Base-by-base conservation (phyloP, 2,329 filamentous ascomycete genomes). In the Coniochaeta ligniaria region DNA sequence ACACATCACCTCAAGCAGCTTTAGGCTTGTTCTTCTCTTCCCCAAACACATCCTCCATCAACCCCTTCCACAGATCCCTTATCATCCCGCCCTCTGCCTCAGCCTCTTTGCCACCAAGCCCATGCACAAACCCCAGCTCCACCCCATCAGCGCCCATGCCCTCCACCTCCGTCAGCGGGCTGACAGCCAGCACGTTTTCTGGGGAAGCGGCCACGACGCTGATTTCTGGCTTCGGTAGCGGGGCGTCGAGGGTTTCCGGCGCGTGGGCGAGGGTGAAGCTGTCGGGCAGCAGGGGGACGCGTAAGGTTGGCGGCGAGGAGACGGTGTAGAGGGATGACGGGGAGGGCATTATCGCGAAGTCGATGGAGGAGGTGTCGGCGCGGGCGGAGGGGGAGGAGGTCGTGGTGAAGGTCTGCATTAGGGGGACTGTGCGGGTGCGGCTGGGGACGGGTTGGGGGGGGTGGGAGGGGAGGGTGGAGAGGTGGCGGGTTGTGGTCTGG, bases 361-460 rank as follows among this genome's bases (percentile, higher is more conserved):
- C 82, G 61, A 85, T 77, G 61, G 78, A 74, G 54, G 68, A 69
- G 69, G 63, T n/a, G 72, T 65, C 31, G 74, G 68, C 12, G 72
- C 66, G 17, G 80, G 71, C 3, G 77, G 73, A 20, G 1, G 54
- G 31, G 35, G 2, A 11, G n/a, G 54, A 35, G 31, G 54, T 11
- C 31, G 80, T 77, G 24, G 79, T 78, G 67, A 76, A 87, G 68
- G 81, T 83, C 74, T 88, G 85, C 84, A 88, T 87, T 60, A 87
- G 74, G 45, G 83, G 84, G 67, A 81, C 74, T 61, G 74, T 73
- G 65, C 78, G 78, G 69, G 74, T 72, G 70, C 74, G 65, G 66
- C 77, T 63, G 67, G 73, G 73, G 63, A 62, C 57, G 57, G 80
- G 79, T 58, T 79, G 78, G 57, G 80, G 79, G 59, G 79, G 78